Conservation (phyloP, 257 asterid genomes). For the Nemophila menziesii region DNA sequence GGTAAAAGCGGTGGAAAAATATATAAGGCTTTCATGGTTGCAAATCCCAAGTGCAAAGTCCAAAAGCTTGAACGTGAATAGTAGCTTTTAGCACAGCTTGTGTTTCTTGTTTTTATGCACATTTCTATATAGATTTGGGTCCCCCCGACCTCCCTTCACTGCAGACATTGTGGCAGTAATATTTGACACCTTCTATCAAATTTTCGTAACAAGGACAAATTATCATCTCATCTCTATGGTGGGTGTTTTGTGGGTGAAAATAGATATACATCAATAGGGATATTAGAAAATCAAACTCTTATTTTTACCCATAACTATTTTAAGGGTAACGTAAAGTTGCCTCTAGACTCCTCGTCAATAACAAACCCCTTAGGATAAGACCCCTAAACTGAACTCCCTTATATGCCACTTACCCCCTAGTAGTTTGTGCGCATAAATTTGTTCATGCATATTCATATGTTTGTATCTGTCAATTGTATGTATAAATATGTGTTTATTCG, state of each 20-base stretch:
- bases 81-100: slow-evolving; percentile 59
- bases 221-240: background rate
- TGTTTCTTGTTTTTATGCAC: slow-evolving; percentile 45
- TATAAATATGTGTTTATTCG: no score
- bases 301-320: no score
- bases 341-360: no score
- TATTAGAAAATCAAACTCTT: no score
- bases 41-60: slow-evolving; percentile 5
- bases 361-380: no score
- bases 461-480: no score
- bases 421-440: no score
- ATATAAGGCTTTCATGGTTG: background rate
- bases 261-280: background rate
- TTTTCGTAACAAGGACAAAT: background rate
- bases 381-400: no score
- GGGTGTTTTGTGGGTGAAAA: background rate
- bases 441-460: no score
- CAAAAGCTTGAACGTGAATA: slow-evolving; percentile 37
- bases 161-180: slow-evolving; percentile 32
- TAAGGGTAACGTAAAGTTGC: no score
- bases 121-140: slow-evolving; percentile 33
- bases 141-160: slow-evolving; percentile 26
- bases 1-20: slow-evolving; percentile 2
- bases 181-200: slow-evolving; percentile 23
- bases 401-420: no score